Evolutionary conservation across 768 basidiomycete species (phyloP), one percentile per base, ranked within the genome.

Genomic region (Coprinellus aureogranulatus): DNA sequence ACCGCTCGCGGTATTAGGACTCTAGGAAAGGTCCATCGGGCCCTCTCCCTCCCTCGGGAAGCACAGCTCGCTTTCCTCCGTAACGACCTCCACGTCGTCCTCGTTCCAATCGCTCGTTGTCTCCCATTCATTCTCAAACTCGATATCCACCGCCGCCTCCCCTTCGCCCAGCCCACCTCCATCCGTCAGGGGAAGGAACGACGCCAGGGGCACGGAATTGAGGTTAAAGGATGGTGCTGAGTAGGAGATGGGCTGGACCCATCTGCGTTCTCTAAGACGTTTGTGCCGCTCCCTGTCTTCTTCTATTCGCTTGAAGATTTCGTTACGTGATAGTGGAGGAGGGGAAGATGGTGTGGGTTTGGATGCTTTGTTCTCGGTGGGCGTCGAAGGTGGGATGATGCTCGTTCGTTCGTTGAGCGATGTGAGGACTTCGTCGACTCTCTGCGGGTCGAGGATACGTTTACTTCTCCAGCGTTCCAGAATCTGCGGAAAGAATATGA

Each of bases 271-370:
- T 46, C 93, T 85, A 2, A 96, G 78, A 12, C 94, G 86, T 73
- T 96, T 96, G 66, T 95, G 94, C 60, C 94, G 83, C 65, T 95
- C 94, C 2, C 93, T 79, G 69, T 95, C 94, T 64, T 95, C 93
- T 69, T 96, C 92, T 62, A 96, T 93, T 12, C 92, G 87, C 58
- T 88, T 86, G 66, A 92, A 81, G 27, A 92, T 82, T 52, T 94
- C 92, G n/a, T 75, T 72, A 9, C 82, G 81, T 1, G 85, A 78
- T 49, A 89, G 79, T 0, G 72, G 62, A 56, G 63, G 68, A 25
- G 66, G 62, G n/a, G 55, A 65, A 58, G 62, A 59, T 27, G 25
- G 49, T 14, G 5, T 5, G 14, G 62, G 59, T 18, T 69, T 60
- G 12, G 68, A 51, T n/a, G 69, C 52, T n/a, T 71, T 47, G 41